phyloP scores from a whole-genome alignment of 1,284 basidiomycete species.

The Bondarzewia mesenterica region DNA sequence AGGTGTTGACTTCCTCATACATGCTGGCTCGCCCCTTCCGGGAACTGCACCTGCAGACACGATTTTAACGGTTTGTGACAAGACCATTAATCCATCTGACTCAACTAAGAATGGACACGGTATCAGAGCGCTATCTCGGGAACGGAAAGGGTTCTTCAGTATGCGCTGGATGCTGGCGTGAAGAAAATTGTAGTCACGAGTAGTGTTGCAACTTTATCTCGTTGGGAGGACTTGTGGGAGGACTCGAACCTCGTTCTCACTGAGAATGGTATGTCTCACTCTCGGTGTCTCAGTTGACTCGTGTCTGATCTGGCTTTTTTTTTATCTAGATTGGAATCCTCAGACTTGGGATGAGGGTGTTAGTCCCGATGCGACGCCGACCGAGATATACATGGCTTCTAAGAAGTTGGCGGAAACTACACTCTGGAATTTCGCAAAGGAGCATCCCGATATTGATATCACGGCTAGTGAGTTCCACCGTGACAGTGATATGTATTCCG shows the following conservation, averaged over 20 bases:
- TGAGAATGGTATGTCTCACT: not conserved
- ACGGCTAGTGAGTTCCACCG: not conserved
- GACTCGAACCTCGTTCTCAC: not conserved
- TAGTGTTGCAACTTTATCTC: not conserved
- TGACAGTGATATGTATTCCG: no score
- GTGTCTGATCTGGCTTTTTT: no score
- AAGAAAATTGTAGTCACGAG: not conserved
- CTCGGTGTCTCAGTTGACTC: not conserved
- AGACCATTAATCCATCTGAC: not conserved
- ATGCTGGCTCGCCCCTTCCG: not conserved
- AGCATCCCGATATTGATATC: conserved; percentile 3
- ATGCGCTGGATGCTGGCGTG: conserved; percentile 1
- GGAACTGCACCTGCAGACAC: not conserved
- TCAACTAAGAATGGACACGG: not conserved
- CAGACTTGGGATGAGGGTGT: not conserved
- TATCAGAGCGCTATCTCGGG: not conserved
- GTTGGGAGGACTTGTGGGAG: not conserved
- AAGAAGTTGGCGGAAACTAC: not conserved
- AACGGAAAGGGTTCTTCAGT: not conserved
- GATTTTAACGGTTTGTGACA: not conserved
- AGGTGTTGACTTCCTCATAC: not conserved
- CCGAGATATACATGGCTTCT: not conserved
- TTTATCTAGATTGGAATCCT: not conserved
- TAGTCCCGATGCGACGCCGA: not conserved
- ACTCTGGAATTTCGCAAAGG: not conserved